A percentile compares a stretch with the other conserved stretches of the same genome.
Conservation (phyloP, 163 green algal species). For the Prototheca cutis region DNA sequence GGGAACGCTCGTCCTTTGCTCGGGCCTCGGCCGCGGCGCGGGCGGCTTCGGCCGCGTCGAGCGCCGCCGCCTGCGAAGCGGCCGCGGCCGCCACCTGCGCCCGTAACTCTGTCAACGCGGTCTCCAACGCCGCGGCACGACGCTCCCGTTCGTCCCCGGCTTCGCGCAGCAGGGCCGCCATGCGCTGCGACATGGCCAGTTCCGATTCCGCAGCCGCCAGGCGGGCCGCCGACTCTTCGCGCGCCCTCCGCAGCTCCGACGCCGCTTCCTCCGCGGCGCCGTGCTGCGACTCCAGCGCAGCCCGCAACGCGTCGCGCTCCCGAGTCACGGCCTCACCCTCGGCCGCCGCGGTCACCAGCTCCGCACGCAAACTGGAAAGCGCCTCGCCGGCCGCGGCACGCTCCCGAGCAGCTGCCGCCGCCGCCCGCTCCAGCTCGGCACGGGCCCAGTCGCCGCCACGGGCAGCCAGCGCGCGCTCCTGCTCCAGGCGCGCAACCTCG, state of each 20-base stretch:
- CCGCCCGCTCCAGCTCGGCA: conserved; percentile 33
- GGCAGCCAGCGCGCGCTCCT: conserved; percentile 34
- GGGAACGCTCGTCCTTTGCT: conserved; percentile 24
- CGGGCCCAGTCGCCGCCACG: conserved; percentile 35
- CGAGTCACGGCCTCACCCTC: neutral
- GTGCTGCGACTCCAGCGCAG: conserved; percentile 26
- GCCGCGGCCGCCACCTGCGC: conserved; percentile 8
- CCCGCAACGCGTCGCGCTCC: neutral
- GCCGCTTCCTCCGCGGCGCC: conserved; percentile 26
- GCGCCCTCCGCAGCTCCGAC: conserved; percentile 8
- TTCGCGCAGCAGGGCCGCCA: conserved; percentile 50
- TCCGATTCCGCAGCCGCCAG: conserved; percentile 35
- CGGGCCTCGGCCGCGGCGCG: conserved; percentile 16
- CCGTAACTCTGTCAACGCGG: conserved; percentile 38
- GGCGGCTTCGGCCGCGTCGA: conserved; percentile 17
- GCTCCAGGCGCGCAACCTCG: conserved; percentile 6
- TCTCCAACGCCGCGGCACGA: conserved; percentile 43
- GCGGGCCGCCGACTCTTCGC: conserved; percentile 21
- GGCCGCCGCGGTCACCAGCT: neutral
- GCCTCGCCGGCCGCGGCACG: conserved; percentile 5
- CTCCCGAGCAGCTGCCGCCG: neutral
- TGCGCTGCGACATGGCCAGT: conserved; percentile 35
- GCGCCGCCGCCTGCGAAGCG: conserved; percentile 10
- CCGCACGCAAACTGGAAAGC: neutral
- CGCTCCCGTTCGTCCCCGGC: conserved; percentile 34